phyloP scores from a whole-genome alignment of 1,284 basidiomycete species.

The Pseudozyma tsukubaensis region DNA sequence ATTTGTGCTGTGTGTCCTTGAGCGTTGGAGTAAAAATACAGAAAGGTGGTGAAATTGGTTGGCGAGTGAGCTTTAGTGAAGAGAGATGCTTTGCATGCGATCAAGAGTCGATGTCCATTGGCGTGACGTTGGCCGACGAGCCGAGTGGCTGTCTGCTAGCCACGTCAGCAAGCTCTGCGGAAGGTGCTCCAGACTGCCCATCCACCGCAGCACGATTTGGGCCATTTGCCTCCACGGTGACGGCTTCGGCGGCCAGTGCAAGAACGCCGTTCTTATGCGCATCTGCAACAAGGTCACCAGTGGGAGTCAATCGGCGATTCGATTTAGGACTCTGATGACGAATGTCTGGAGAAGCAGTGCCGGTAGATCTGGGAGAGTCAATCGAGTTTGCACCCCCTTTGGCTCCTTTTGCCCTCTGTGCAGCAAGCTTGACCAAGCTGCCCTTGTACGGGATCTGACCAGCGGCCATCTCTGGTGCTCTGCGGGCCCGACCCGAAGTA shows the following conservation, averaged over 20 bases:
- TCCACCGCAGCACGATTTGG: not conserved
- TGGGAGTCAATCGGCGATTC: not conserved
- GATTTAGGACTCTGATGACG: conserved; percentile 31
- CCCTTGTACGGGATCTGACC: conserved; percentile 52
- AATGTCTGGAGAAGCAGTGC: conserved; percentile 36
- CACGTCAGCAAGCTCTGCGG: not conserved
- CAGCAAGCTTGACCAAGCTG: conserved; percentile 47
- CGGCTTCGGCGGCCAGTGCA: not conserved
- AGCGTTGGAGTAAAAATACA: conserved; percentile 27
- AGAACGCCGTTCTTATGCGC: not conserved
- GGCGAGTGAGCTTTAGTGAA: not conserved
- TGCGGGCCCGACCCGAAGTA: conserved; percentile 42
- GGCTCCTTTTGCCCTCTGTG: conserved; percentile 44
- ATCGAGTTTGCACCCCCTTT: conserved; percentile 10
- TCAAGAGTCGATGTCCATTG: conserved; percentile 34
- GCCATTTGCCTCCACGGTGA: not conserved
- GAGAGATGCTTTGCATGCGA: not conserved
- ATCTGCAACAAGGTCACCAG: not conserved
- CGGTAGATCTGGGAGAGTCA: conserved; percentile 26
- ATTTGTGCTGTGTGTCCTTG: conserved; percentile 6
- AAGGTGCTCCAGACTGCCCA: too few relatives aligned
- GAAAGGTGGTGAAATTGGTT: not conserved
- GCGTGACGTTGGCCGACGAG: not conserved
- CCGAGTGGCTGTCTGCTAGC: not conserved
- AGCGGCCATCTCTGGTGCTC: conserved; percentile 50